Percentiles rank a stretch among this genome's conserved stretches.
Evolutionary conservation across 768 basidiomycete genomes (phyloP).

Genomic region (Tubosaeta sp.): DNA sequence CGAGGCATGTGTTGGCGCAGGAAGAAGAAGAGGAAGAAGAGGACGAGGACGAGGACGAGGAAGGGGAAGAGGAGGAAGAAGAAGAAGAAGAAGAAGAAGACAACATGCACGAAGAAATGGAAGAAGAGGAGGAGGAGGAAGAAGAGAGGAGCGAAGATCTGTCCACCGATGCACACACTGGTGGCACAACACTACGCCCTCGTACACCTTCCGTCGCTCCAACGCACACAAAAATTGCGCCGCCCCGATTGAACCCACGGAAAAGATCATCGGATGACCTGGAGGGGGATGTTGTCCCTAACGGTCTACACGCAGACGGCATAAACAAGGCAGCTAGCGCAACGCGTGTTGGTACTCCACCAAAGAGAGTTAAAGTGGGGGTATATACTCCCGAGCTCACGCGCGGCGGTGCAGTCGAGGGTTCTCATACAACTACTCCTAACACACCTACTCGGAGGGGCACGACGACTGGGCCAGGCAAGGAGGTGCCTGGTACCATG

Average conservation of each 20-base stretch:
- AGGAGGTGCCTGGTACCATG: constrained; percentile 1
- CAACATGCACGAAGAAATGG: too few species aligned
- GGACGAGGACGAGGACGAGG: constrained; percentile 9
- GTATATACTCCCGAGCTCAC: constrained; percentile 10
- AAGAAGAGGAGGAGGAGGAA: constrained; percentile 16
- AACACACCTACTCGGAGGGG: background rate
- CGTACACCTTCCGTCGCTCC: background rate
- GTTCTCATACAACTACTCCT: background rate
- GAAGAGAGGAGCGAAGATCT: constrained; percentile 29
- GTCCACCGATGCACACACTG: constrained; percentile 3
- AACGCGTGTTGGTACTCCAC: constrained; percentile 32
- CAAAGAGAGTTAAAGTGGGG: constrained; percentile 36
- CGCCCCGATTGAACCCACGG: constrained; percentile 20
- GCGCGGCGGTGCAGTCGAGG: background rate
- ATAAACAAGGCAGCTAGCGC: background rate
- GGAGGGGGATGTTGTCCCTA: constrained; percentile 22
- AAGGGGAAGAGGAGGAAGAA: constrained; percentile 21
- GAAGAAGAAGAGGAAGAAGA: constrained; percentile 33
- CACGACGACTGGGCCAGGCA: background rate
- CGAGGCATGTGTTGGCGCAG: constrained; percentile 19
- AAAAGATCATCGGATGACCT: constrained; percentile 38
- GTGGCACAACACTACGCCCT: constrained; percentile 1
- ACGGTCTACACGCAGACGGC: background rate
- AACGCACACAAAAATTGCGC: constrained; percentile 10
- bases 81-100: constrained; percentile 20